Conservation (phyloP, 2,329 filamentous ascomycete species). For the Penicillium vulpinum region DNA sequence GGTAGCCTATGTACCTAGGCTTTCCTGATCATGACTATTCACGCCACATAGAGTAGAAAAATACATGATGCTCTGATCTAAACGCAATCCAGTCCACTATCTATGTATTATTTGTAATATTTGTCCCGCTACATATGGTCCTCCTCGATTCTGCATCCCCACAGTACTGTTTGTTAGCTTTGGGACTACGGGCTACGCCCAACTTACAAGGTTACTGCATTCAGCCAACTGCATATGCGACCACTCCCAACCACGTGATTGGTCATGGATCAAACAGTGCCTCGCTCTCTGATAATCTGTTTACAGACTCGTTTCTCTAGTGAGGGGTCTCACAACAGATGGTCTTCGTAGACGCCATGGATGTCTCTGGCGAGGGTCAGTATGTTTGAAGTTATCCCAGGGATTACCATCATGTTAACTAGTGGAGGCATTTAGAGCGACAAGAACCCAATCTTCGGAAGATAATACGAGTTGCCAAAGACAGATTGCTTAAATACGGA, state of each 20-base stretch:
- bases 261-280: neutral
- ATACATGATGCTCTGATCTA: slow-evolving; percentile 1
- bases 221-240: slow-evolving; percentile 1
- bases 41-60: slow-evolving; percentile 19
- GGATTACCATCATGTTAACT: neutral
- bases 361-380: neutral
- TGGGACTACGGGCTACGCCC: no score
- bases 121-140: neutral
- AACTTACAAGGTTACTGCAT: neutral
- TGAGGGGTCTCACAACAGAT: neutral
- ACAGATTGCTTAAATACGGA: slow-evolving; percentile 4
- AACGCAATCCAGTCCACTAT: neutral
- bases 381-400: neutral
- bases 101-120: neutral
- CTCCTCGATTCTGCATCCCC: neutral
- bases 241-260: neutral
- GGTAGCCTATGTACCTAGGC: neutral
- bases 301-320: neutral
- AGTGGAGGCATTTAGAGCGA: neutral
- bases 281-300: neutral
- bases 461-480: neutral
- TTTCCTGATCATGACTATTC: slow-evolving; percentile 16
- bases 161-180: neutral
- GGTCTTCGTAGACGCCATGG: neutral
- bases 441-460: neutral